Percentiles rank a stretch among this genome's conserved stretches.
Evolutionary conservation across 1,284 basidiomycete species (phyloP).

Genomic region (Naganishia sp.): DNA sequence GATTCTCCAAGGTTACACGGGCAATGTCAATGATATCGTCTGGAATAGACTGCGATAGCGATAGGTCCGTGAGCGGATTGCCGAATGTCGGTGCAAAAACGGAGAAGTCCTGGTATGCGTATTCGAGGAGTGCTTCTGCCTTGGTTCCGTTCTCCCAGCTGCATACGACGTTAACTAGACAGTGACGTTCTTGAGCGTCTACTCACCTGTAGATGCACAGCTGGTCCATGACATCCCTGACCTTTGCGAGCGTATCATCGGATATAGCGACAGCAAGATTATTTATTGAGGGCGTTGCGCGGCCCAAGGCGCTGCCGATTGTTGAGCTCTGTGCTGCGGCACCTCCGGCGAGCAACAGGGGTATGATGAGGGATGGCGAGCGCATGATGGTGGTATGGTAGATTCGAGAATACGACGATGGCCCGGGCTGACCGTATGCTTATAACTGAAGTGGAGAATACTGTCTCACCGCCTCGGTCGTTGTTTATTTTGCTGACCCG

Average conservation of each 20-base stretch:
- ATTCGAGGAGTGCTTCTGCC: conserved; percentile 69
- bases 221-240: conserved; percentile 26
- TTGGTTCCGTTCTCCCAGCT: conserved; percentile 85
- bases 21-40: conserved; percentile 61
- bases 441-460: no score
- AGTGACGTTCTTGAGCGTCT: background rate
- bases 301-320: background rate
- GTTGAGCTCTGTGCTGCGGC: conserved; percentile 1
- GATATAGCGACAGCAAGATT: conserved; percentile 10
- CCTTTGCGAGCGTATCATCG: conserved; percentile 19
- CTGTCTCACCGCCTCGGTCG: no score
- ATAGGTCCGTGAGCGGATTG: conserved; percentile 54
- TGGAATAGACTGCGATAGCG: conserved; percentile 56
- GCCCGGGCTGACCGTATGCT: no score
- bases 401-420: no score
- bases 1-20: conserved; percentile 43
- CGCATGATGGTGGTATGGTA: background rate
- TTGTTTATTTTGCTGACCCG: no score
- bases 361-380: background rate
- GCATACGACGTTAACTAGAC: conserved; percentile 1
- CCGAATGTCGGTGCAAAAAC: conserved; percentile 58
- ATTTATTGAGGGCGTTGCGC: background rate
- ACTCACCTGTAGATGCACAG: conserved; percentile 24
- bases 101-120: conserved; percentile 64
- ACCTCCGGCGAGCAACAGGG: background rate